Percentiles rank a stretch among this genome's conserved stretches.
phyloP scores from a whole-genome alignment of 2,329 filamentous ascomycete genomes.

The Sphaerostilbella broomeana region DNA sequence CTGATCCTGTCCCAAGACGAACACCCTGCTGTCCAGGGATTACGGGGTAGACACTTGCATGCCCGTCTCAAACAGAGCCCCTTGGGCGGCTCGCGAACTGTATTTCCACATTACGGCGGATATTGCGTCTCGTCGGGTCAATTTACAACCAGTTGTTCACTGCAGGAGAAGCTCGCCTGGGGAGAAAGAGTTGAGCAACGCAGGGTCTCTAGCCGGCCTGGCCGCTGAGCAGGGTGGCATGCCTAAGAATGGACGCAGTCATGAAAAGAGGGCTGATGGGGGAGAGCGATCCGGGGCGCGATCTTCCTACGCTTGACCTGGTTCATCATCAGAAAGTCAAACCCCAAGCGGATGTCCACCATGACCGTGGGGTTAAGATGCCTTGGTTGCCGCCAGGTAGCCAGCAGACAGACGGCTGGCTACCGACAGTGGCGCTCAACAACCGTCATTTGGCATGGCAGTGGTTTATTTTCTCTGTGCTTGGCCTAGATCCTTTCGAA shows the following conservation, averaged over 20 bases:
- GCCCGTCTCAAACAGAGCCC: neutral
- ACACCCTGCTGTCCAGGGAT: neutral
- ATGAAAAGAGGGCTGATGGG: neutral
- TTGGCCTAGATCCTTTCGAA: conserved; percentile 6
- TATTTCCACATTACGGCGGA: neutral
- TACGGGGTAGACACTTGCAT: neutral
- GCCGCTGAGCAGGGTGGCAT: neutral
- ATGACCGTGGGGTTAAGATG: neutral
- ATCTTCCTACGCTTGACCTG: neutral
- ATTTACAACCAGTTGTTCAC: conserved; percentile 1
- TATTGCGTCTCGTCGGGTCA: no score
- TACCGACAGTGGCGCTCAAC: conserved; percentile 12
- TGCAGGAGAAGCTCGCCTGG: neutral
- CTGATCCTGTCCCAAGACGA: conserved; percentile 1
- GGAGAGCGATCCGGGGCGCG: neutral
- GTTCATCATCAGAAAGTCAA: neutral
- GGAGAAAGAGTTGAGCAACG: neutral
- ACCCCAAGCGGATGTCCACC: neutral
- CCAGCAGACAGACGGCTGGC: conserved; percentile 7
- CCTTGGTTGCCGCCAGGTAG: conserved; percentile 1
- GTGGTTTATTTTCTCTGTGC: neutral
- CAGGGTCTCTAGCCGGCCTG: neutral
- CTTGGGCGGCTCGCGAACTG: neutral
- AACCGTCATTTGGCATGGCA: conserved; percentile 10
- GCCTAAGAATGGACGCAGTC: neutral